Conservation (phyloP, 306 rosid species). For the Cicer bijugum region DNA sequence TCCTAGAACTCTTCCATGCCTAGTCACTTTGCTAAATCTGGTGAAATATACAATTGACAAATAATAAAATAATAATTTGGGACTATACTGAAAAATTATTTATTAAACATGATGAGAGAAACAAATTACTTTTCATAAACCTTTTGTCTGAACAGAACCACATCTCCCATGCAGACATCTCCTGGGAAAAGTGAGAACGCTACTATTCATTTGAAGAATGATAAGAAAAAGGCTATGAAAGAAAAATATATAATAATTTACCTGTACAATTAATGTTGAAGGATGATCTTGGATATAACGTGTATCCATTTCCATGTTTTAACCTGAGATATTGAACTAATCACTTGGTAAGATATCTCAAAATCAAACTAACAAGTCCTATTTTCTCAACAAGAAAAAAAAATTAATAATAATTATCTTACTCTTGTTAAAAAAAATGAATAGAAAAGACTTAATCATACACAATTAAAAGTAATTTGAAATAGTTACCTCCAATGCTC, state of each 20-base stretch:
- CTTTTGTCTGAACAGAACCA: constrained; percentile 73
- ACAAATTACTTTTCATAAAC: constrained; percentile 67
- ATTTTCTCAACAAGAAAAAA: background rate
- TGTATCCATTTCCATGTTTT: constrained; percentile 62
- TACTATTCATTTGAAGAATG: constrained; percentile 30
- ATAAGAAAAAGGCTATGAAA: constrained; percentile 32
- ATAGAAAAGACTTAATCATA: background rate
- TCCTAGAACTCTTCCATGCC: constrained; percentile 63
- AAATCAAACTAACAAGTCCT: constrained; percentile 25
- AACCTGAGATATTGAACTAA: constrained; percentile 52
- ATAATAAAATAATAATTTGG: constrained; percentile 13
- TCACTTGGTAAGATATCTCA: constrained; percentile 10
- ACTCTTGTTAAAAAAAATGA: background rate
- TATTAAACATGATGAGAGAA: constrained; percentile 24
- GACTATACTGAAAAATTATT: constrained; percentile 22
- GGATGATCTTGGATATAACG: constrained; percentile 66
- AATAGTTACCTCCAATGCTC: constrained; percentile 71
- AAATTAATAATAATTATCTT: background rate
- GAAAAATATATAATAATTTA: constrained; percentile 37
- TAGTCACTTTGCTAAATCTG: constrained; percentile 70
- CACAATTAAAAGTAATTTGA: background rate
- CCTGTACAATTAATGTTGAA: constrained; percentile 76
- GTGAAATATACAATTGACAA: constrained; percentile 32
- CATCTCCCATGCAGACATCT: constrained; percentile 84
- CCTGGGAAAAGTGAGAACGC: constrained; percentile 55